Conservation (phyloP, 345 rosid genomes). For the Murraya koenigii region DNA sequence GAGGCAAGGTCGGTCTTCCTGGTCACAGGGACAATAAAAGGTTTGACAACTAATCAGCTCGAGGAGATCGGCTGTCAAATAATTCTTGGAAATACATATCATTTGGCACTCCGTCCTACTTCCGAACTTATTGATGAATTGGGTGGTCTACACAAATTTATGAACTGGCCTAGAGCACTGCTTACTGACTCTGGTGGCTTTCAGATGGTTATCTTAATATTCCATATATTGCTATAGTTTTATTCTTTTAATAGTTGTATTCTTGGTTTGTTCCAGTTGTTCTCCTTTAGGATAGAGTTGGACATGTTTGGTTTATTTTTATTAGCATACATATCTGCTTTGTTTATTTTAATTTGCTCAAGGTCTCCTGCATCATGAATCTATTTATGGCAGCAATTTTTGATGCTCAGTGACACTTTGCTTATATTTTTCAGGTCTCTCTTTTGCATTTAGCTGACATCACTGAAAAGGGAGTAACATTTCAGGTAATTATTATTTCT, state of each 20-base stretch:
- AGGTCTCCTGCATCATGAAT: background rate
- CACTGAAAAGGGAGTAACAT: conserved; percentile 75
- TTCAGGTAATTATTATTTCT: conserved; percentile 48
- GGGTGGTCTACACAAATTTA: conserved; percentile 79
- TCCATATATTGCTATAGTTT: background rate
- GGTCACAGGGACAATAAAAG: conserved; percentile 71
- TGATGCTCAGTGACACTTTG: background rate
- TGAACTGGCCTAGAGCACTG: conserved; percentile 83
- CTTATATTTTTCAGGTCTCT: conserved; percentile 54
- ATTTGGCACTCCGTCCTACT: conserved; percentile 78
- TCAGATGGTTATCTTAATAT: conserved; percentile 62
- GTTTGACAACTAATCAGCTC: conserved; percentile 65
- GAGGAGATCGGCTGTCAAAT: conserved; percentile 91
- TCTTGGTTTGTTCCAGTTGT: background rate
- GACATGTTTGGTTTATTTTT: background rate
- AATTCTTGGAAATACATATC: conserved; percentile 83
- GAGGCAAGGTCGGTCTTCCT: conserved; percentile 17
- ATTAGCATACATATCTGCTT: background rate
- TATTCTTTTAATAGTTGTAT: background rate
- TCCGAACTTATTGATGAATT: conserved; percentile 74
- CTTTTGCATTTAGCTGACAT: conserved; percentile 77
- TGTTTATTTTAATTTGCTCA: background rate
- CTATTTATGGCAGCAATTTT: background rate
- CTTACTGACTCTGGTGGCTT: conserved; percentile 93
- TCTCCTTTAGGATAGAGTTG: background rate